These are phyloP conservation scores for Echinosophora koreensis DNA, from an alignment of 306 rosid species.

Conservation along the genomic window DNA sequence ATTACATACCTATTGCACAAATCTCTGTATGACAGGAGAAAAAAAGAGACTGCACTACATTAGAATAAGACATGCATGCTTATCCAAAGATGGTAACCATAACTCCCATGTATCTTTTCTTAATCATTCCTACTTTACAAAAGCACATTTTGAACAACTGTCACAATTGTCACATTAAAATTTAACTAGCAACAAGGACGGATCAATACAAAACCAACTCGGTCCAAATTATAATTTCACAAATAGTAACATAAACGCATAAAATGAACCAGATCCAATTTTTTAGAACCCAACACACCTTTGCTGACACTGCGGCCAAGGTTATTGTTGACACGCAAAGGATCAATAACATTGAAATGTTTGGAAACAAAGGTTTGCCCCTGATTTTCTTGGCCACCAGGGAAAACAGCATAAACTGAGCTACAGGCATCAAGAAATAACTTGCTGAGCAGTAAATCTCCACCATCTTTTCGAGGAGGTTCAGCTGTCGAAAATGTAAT, in stretches of 20 bases:
- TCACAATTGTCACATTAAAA: neutral
- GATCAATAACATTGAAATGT: slow-evolving; percentile 96
- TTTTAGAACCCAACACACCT: slow-evolving; percentile 61
- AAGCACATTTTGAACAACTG: slow-evolving; percentile 26
- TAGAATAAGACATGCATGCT: slow-evolving; percentile 23
- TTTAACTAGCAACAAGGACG: slow-evolving; percentile 20
- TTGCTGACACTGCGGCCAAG: slow-evolving; percentile 99
- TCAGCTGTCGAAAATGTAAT: slow-evolving; percentile 68
- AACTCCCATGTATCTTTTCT: neutral
- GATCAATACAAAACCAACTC: slow-evolving; percentile 26
- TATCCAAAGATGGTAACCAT: neutral
- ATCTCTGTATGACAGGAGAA: neutral
- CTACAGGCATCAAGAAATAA: slow-evolving; percentile 83
- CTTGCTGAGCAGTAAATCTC: slow-evolving; percentile 89
- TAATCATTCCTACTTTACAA: slow-evolving; percentile 15
- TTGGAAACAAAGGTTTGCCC: slow-evolving; percentile 91
- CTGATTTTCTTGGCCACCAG: slow-evolving; percentile 85
- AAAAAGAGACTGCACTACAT: neutral
- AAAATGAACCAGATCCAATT: slow-evolving; percentile 26
- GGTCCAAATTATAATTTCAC: slow-evolving; percentile 1
- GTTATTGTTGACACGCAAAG: slow-evolving; percentile 95
- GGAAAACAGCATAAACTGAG: slow-evolving; percentile 84
- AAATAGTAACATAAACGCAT: slow-evolving; percentile 12
- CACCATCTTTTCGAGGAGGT: slow-evolving; percentile 94
- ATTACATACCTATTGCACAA: slow-evolving; percentile 19